Evolutionary conservation across 1,284 basidiomycete genomes (phyloP).

Genomic region (Cutaneotrichosporon cutaneum): DNA sequence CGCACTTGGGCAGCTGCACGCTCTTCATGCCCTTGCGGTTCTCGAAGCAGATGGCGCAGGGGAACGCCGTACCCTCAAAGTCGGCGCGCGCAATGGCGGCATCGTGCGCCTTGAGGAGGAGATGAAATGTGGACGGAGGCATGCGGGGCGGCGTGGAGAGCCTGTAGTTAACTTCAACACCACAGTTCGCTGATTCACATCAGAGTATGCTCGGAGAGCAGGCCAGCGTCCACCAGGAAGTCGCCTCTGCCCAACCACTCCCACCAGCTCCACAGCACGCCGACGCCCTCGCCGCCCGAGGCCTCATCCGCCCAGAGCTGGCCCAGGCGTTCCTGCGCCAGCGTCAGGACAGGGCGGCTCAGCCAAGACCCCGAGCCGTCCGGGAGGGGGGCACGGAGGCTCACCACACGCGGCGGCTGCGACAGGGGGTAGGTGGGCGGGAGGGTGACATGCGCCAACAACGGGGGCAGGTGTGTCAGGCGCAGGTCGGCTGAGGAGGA

Average conservation of each 20-base stretch:
- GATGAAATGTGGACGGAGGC: conserved; percentile 34
- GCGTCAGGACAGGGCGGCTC: conserved; percentile 8
- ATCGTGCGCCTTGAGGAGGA: conserved; percentile 40
- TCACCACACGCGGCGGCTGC: conserved; percentile 23
- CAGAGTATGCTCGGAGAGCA: conserved; percentile 17
- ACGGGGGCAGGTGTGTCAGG: conserved; percentile 39
- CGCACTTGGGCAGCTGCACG: conserved; percentile 41
- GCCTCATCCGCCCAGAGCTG: conserved; percentile 15
- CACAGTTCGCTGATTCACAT: background rate
- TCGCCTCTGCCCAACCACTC: conserved; percentile 45
- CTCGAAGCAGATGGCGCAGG: conserved; percentile 52
- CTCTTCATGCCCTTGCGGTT: conserved; percentile 47
- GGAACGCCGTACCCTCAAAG: conserved; percentile 44
- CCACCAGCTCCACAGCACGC: conserved; percentile 47
- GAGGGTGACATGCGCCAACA: conserved; percentile 29
- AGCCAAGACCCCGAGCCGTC: conserved; percentile 29
- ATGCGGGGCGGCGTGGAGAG: background rate
- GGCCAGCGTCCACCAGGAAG: conserved; percentile 31
- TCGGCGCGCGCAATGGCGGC: conserved; percentile 32
- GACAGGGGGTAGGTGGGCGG: conserved; percentile 35
- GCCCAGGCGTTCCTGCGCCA: conserved; percentile 16
- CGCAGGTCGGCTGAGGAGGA: background rate
- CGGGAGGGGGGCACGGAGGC: conserved; percentile 5
- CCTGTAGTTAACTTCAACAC: background rate
- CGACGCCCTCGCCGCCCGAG: background rate